Evolutionary conservation across 306 rosid genomes (phyloP), one percentile per base, ranked within the genome.

Genomic region (Inga oerstediana): DNA sequence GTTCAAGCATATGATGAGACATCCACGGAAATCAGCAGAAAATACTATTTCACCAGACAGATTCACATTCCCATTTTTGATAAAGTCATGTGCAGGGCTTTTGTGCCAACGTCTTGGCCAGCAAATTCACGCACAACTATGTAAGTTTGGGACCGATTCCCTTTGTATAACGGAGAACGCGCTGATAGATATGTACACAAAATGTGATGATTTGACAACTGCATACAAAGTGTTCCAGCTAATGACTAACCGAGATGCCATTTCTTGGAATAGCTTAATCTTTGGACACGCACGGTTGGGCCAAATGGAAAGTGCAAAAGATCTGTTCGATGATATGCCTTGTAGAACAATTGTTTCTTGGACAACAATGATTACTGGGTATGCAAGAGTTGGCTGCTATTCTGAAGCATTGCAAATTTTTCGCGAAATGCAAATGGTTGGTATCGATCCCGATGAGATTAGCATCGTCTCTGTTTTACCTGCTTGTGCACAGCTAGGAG

Each of bases 341-440:
- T 27, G 82, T 65, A 93, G 88, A 88, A 91, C 88, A 79, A 89
- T 90, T 24, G 94, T 95, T 66, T 91, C 97, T 65, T 95, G 97
- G 97, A 95, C 97, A 2, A 81, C 88, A 0, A 91, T 91, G 93
- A 85, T 93, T 75, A 88, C 93, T 1, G 98, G 99, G 85, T 92
- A 91, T 75, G 80, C 85, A 0, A 73, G 88, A 86, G 81, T 81
- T 2, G 97, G 94, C 22, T 86, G 90, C 39, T 85, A 88, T 24
- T 74, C 17, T 8, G 92, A 91, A 17, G 99, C 99, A 5, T 78
- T 93, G 80, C 90, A 80, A 59, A 75, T 91, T 81, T 95, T 93
- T 73, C 84, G 87, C 62, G 64, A 44, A 89, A 93, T 95, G 99
- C 91, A 93, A 83, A 80, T 74, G 87, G 84, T 73, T 73, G 97